Base-by-base conservation (phyloP, 768 basidiomycete genomes). In the Chalciporus pseudorubinellus region DNA sequence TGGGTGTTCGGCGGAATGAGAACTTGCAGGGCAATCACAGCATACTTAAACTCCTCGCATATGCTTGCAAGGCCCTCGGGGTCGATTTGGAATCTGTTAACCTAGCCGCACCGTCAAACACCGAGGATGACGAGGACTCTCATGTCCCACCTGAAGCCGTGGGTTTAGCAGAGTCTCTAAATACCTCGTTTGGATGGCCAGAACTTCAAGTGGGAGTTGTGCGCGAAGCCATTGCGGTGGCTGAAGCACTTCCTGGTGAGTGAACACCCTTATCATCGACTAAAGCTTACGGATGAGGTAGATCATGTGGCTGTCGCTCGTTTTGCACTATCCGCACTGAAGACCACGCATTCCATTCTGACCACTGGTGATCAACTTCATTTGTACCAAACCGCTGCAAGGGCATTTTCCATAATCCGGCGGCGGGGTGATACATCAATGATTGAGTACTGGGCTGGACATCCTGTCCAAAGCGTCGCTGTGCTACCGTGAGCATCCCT, bases 121-220 rank as follows among this genome's bases (percentile, higher is more conserved):
- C 31, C 13, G 59, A 63, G 28, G 52, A 67, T 33, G 59, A 62
- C 14, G 68, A 66, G 26, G 39, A 40, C 33, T 55, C 51, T 13
- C 34, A 49, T 2, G 31, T 50, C 18, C 40, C 52, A 21, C 53
- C 48, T 18, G 77, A 77, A 49, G 74, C 77, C 42, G 77, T 79
- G 47, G 69, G 72, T 0, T 52, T 72, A 9, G 72, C 73, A 29
- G 56, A 60, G 22, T 53, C 50, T 18, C 65, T 71, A 26, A 73
- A 69, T 21, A 82, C 84, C 55, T 69, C 79, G 5, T 90, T 84
- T 64, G 97, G 97, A 4, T 98, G 95, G 95, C 87, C 94, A 3
- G 92, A 94, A 66, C 74, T 99, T 36, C 95, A 97, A 72, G 82
- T 98, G 16, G 93, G 92, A 20, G 83, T 95, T n/a, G 77, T 98